A percentile compares a stretch with the other conserved stretches of the same genome.
phyloP scores from a whole-genome alignment of 2,329 filamentous ascomycete genomes.

The Coniella lustricola region DNA sequence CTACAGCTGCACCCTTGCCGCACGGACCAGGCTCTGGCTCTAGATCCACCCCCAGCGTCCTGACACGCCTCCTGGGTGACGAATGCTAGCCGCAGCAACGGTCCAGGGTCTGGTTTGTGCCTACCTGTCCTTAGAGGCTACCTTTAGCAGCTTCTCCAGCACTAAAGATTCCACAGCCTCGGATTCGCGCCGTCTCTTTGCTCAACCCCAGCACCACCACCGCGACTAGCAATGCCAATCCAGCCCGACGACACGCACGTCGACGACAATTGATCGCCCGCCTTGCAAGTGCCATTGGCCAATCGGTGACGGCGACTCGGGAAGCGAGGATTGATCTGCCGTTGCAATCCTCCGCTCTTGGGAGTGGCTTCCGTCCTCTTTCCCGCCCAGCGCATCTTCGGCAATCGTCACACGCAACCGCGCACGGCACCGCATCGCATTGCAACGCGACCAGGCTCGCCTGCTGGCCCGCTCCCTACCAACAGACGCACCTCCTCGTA shows the following conservation, averaged over 20 bases:
- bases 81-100: not conserved
- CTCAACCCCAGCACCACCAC: not conserved
- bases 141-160: conserved; percentile 1
- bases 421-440: not conserved
- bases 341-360: no score
- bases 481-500: not conserved
- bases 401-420: no score
- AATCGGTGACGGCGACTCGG: not conserved
- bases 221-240: not conserved
- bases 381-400: no score
- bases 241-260: not conserved
- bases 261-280: not conserved
- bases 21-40: no score
- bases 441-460: no score
- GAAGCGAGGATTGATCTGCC: no score
- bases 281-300: not conserved
- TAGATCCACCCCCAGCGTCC: conserved; percentile 1
- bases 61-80: not conserved
- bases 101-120: not conserved
- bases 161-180: not conserved
- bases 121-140: conserved; percentile 1
- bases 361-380: no score
- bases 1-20: not conserved
- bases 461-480: no score
- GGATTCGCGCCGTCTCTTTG: not conserved